Percentiles rank a stretch among this genome's conserved stretches.
These are phyloP conservation scores for Cajanus cajan DNA, from an alignment of 306 rosid genomes.

Conservation along the genomic window DNA sequence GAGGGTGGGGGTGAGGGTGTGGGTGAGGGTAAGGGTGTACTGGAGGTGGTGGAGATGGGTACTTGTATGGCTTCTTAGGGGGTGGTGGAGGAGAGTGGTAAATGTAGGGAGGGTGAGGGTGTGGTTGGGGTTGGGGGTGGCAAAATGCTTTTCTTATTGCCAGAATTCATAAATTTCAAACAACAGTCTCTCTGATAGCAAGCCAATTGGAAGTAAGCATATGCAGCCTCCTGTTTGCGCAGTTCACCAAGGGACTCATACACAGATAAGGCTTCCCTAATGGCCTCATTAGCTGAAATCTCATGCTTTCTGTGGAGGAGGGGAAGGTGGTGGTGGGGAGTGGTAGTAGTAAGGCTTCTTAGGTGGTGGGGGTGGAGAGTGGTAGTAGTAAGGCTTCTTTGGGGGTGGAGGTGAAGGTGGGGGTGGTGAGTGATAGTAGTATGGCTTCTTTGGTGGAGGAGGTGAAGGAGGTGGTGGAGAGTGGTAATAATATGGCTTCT, in stretches of 20 bases:
- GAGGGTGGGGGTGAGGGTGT: neutral
- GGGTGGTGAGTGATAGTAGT: conserved; percentile 25
- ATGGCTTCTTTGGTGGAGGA: neutral
- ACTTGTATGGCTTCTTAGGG: conserved; percentile 14
- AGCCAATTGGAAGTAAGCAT: conserved; percentile 88
- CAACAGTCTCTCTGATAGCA: conserved; percentile 88
- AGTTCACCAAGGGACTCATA: conserved; percentile 86
- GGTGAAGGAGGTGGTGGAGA: conserved; percentile 27
- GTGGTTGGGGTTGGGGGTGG: neutral
- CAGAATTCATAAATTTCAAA: conserved; percentile 71
- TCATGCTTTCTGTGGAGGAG: conserved; percentile 45
- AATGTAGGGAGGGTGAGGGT: neutral
- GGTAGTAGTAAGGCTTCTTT: neutral
- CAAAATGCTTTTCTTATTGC: conserved; percentile 43
- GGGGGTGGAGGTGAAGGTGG: conserved; percentile 23
- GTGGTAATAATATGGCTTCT: neutral
- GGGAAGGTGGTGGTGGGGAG: conserved; percentile 29
- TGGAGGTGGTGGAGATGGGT: conserved; percentile 38
- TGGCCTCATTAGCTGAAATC: conserved; percentile 92
- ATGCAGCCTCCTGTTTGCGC: conserved; percentile 92
- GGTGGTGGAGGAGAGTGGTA: conserved; percentile 14
- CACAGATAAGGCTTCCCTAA: conserved; percentile 78
- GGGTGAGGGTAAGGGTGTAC: neutral
- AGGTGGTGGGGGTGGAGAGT: conserved; percentile 16
- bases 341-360: conserved; percentile 22